Evolutionary conservation across 2,329 filamentous ascomycete genomes (phyloP), one percentile per base, ranked within the genome.

Genomic region (Lithohypha guttulata): DNA sequence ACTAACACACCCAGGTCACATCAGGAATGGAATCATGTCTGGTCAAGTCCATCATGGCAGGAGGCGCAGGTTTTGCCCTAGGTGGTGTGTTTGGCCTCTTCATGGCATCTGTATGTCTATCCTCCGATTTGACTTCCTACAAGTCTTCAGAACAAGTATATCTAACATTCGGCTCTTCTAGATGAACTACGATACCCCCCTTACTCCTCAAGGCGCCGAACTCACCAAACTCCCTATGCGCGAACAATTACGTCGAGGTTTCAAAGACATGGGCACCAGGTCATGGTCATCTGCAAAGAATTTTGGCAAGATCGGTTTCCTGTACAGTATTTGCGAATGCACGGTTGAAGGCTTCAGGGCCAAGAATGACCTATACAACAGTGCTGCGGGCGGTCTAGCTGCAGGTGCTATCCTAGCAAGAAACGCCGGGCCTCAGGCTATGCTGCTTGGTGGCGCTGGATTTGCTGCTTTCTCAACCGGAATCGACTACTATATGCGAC

Each of bases 161-260:
- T n/a, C 25, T 25, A 1, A 19, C 15, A 19, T 15, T 7, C 8
- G 13, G 18, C 19, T 13, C 31, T 21, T 7, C 17, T 22, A 93
- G 85, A 98, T 98, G 91, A 81, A 85, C 63, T 98, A 98, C 73
- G 91, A 98, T 59, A 95, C 87, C 0, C 84, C 89, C 43, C 80
- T 86, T 63, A 81, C 69, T 25, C 60, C 68, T 52, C 63, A 70
- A 54, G 62, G 68, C n/a, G 62, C 63, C 41, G 66, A 68, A 43
- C 65, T 78, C 50, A 60, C 70, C 44, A 65, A 72, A 47, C 76
- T 98, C 14, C 87, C 91, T 19, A 71, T 89, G 48, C 75, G 78
- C 31, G 77, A 94, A 59, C 91, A 96, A 63, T 72, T 98, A 39
- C 77, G 76, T 46, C 65, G 74, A 54, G 91, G 91, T 38, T 85